phyloP scores from a whole-genome alignment of 1,284 basidiomycete genomes.

The Austroboletus novae-zelandiae region DNA sequence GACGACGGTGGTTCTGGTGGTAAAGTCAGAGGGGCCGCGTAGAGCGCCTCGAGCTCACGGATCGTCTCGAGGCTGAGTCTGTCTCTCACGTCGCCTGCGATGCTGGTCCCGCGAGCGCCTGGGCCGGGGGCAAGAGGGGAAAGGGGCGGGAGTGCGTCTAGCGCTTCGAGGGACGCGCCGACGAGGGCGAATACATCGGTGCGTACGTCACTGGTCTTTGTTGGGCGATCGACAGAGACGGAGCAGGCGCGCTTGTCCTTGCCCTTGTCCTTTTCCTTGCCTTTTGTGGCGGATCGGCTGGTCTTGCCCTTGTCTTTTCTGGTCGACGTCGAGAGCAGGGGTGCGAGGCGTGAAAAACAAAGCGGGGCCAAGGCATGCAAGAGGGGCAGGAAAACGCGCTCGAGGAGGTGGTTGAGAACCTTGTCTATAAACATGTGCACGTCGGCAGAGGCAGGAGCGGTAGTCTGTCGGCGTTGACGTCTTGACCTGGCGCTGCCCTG shows the following conservation, averaged over 20 bases:
- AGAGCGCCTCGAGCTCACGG: slow-evolving; percentile 25
- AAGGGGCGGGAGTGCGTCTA: slow-evolving; percentile 15
- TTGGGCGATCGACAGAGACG: background rate
- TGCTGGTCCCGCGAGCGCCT: background rate
- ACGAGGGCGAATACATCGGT: slow-evolving; percentile 26
- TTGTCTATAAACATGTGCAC: slow-evolving; percentile 14
- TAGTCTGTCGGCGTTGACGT: slow-evolving; percentile 5
- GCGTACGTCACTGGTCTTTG: slow-evolving; percentile 11
- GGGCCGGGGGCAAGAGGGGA: background rate
- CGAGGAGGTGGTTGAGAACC: slow-evolving; percentile 20
- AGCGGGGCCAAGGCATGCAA: slow-evolving; percentile 22
- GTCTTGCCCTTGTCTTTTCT: slow-evolving; percentile 8
- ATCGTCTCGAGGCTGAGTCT: slow-evolving; percentile 29
- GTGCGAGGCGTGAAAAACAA: slow-evolving; percentile 17
- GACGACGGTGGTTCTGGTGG: background rate
- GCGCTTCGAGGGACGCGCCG: slow-evolving; percentile 15
- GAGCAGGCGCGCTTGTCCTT: slow-evolving; percentile 2
- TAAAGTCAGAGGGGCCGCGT: background rate
- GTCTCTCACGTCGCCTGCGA: slow-evolving; percentile 13
- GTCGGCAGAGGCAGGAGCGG: background rate
- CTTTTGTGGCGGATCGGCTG: background rate
- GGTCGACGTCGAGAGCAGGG: slow-evolving; percentile 2
- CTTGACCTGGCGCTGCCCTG: slow-evolving; percentile 12
- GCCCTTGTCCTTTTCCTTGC: slow-evolving; percentile 9
- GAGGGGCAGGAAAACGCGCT: slow-evolving; percentile 20